Conservation (phyloP, 192 early-diverging fungal genomes). For the Phycomyces nitens region DNA sequence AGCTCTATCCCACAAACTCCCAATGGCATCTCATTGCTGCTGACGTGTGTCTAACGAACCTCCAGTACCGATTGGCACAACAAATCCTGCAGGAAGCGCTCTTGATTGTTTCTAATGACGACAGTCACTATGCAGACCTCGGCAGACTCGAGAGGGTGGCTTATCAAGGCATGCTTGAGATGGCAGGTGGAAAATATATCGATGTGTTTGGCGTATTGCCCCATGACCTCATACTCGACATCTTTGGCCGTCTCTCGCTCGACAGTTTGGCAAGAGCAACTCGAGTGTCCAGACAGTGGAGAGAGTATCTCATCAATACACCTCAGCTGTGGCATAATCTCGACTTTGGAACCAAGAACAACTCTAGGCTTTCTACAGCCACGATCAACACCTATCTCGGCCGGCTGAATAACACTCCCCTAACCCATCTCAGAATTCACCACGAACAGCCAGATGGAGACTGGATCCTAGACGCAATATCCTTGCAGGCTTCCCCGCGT, state of each 20-base stretch:
- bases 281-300: constrained; percentile 12
- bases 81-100: no score
- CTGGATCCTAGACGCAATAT: not conserved
- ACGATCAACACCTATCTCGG: constrained; percentile 11
- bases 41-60: not conserved
- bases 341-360: not conserved
- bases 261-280: not conserved
- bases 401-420: not conserved
- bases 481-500: not conserved
- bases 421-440: not conserved
- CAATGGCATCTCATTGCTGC: not conserved
- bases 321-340: constrained; percentile 18
- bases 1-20: not conserved
- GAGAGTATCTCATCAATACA: not conserved
- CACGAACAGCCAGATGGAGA: constrained; percentile 11
- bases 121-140: not conserved
- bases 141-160: not conserved
- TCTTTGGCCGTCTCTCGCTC: constrained; percentile 8
- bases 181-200: not conserved
- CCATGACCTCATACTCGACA: not conserved
- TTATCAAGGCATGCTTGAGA: not conserved
- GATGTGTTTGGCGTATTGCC: constrained; percentile 12
- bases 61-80: no score
- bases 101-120: no score
- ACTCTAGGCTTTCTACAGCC: not conserved